Percentiles rank a stretch among this genome's conserved stretches.
phyloP scores from a whole-genome alignment of 2,329 filamentous ascomycete genomes.

The Colletotrichum melonis region DNA sequence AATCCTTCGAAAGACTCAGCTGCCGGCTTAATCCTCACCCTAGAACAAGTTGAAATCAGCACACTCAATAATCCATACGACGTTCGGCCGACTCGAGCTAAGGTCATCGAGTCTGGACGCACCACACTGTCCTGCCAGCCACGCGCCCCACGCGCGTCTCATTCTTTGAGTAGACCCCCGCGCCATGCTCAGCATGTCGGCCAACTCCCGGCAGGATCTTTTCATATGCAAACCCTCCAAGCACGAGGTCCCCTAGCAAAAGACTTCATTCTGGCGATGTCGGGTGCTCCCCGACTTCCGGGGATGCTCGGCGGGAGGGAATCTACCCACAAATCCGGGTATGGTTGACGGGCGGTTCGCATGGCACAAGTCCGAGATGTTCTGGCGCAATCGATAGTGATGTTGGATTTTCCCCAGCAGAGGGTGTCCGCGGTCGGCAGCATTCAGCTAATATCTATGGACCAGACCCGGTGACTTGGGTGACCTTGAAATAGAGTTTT shows the following conservation, averaged over 20 bases:
- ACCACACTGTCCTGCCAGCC: background rate
- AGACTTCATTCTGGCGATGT: background rate
- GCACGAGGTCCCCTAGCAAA: background rate
- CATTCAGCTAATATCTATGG: constrained; percentile 5
- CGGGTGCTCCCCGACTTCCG: constrained; percentile 18
- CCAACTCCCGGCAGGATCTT: constrained; percentile 23
- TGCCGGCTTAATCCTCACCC: background rate
- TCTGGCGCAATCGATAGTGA: constrained; percentile 26
- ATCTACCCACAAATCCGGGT: constrained; percentile 1
- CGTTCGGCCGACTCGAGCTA: too few species aligned
- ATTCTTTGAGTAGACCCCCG: background rate
- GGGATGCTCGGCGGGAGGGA: background rate
- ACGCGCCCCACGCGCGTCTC: constrained; percentile 2
- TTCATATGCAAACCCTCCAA: background rate
- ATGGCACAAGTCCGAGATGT: constrained; percentile 27
- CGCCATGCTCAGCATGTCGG: background rate
- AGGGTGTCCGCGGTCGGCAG: background rate
- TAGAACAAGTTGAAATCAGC: background rate
- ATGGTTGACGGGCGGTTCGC: background rate
- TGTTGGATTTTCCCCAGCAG: background rate
- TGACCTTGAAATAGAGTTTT: background rate
- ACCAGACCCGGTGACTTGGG: background rate
- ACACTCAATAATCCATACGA: background rate
- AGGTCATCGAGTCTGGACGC: background rate
- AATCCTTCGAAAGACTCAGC: background rate